Evolutionary conservation across 1,284 basidiomycete genomes (phyloP).

Genomic region (Porodaedalea pini): DNA sequence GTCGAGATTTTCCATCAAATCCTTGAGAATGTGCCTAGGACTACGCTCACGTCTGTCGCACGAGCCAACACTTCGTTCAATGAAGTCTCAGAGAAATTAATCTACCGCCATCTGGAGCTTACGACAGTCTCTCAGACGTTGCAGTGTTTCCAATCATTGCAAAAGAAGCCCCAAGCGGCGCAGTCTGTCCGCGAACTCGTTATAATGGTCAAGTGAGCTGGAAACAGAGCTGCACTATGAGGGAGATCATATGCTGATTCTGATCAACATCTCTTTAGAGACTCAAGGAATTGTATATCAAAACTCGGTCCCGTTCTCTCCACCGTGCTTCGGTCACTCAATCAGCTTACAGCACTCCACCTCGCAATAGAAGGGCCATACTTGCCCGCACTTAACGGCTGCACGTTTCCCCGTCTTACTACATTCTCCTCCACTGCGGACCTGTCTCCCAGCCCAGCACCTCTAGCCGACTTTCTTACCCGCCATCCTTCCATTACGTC

Average conservation of each 20-base stretch:
- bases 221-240: background rate
- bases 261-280: conserved; percentile 4
- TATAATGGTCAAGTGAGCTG: conserved; percentile 19
- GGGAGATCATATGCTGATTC: background rate
- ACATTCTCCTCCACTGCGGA: conserved; percentile 21
- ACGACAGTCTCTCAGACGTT: conserved; percentile 14
- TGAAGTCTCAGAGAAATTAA: conserved; percentile 18
- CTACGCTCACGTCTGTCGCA: conserved; percentile 14
- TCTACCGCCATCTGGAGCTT: conserved; percentile 19
- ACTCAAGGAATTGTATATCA: conserved; percentile 1
- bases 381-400: conserved; percentile 16
- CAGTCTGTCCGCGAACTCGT: conserved; percentile 19
- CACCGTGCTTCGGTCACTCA: conserved; percentile 8
- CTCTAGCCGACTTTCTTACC: conserved; percentile 13
- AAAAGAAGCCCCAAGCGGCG: conserved; percentile 12
- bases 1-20: conserved; percentile 20
- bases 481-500: conserved; percentile 18
- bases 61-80: conserved; percentile 16
- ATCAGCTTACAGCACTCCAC: conserved; percentile 17
- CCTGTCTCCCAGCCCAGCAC: conserved; percentile 15
- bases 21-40: conserved; percentile 15
- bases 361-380: conserved; percentile 19
- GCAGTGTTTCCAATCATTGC: conserved; percentile 17
- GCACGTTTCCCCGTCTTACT: conserved; percentile 15
- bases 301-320: conserved; percentile 12